Conservation (phyloP, 768 basidiomycete species). For the Mycena indigotica region DNA sequence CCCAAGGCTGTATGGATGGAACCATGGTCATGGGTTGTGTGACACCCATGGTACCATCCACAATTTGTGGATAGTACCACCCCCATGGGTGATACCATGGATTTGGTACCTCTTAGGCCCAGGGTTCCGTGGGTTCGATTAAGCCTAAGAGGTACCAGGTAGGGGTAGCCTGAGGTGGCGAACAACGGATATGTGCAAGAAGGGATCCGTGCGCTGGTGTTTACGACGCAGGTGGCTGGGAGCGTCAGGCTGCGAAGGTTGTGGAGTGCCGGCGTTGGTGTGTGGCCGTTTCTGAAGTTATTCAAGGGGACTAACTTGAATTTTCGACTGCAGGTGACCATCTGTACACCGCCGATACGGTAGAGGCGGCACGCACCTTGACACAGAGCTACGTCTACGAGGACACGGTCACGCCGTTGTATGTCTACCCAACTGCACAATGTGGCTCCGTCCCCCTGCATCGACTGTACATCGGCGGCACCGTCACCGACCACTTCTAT, state of each 20-base stretch:
- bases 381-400: neutral
- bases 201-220: conserved; percentile 1
- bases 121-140: no score
- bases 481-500: conserved; percentile 7
- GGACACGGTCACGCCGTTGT: conserved; percentile 3
- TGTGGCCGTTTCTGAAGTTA: neutral
- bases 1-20: no score
- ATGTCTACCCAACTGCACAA: neutral
- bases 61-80: no score
- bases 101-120: no score
- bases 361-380: neutral
- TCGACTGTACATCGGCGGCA: neutral
- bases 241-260: conserved; percentile 9
- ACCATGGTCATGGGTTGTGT: no score
- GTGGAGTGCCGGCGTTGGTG: neutral
- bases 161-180: no score
- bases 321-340: neutral
- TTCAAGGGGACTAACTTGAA: neutral
- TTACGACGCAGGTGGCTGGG: conserved; percentile 8
- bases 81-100: no score
- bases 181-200: neutral
- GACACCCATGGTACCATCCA: no score
- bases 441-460: conserved; percentile 4
- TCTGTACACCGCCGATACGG: conserved; percentile 14
- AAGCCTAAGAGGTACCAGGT: no score